A percentile compares a stretch with the other conserved stretches of the same genome.
Conservation (phyloP, 2,329 filamentous ascomycete species). For the Dactylellina leptospora region DNA sequence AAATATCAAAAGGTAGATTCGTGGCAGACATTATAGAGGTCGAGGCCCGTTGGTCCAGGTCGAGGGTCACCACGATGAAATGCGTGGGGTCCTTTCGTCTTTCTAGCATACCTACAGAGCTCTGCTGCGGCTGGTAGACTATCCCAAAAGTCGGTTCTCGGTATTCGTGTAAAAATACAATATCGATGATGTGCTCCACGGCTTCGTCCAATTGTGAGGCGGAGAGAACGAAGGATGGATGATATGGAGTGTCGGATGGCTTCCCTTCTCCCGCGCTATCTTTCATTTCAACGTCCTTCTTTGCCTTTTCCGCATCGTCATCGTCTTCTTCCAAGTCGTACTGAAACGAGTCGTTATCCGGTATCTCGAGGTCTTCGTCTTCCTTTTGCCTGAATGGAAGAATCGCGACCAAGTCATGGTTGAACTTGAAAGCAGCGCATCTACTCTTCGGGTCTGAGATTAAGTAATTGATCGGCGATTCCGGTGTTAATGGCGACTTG, state of each 20-base stretch:
- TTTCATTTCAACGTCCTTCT: conserved; percentile 53
- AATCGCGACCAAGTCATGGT: conserved; percentile 86
- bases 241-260: conserved; percentile 73
- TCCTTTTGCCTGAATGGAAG: conserved; percentile 80
- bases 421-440: conserved; percentile 94
- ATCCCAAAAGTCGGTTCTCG: conserved; percentile 97
- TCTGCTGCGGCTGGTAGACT: conserved; percentile 77
- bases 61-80: conserved; percentile 94
- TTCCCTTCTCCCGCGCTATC: conserved; percentile 52
- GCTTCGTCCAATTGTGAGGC: conserved; percentile 86
- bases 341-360: conserved; percentile 80
- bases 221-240: conserved; percentile 89
- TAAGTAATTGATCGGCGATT: conserved; percentile 81
- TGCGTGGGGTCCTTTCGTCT: conserved; percentile 79
- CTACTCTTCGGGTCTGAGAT: conserved; percentile 89
- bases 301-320: conserved; percentile 54
- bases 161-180: conserved; percentile 95
- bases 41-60: conserved; percentile 90
- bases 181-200: conserved; percentile 86
- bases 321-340: conserved; percentile 54
- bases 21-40: conserved; percentile 89
- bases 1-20: conserved; percentile 86
- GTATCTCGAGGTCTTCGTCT: conserved; percentile 57
- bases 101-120: conserved; percentile 74
- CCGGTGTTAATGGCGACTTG: conserved; percentile 65